Evolutionary conservation across 164 flowering plant genomes (phyloP).

Genomic region (Umbilicus rupestris): DNA sequence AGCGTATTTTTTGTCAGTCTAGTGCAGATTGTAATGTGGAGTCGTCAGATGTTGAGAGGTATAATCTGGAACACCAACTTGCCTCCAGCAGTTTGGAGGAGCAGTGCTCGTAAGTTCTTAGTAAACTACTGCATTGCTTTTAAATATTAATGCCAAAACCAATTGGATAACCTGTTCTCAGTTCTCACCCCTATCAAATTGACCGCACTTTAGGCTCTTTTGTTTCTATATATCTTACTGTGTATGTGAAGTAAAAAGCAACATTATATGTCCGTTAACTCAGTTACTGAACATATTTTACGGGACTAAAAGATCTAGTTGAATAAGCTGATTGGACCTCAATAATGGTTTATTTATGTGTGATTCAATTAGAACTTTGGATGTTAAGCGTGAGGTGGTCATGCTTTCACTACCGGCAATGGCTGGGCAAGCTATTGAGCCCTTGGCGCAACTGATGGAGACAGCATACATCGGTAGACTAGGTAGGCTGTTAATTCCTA

Average conservation of each 20-base stretch:
- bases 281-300: too few relatives aligned
- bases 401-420: slow-evolving; percentile 80
- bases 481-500: slow-evolving; percentile 27
- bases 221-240: neutral
- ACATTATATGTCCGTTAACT: too few relatives aligned
- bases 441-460: slow-evolving; percentile 81
- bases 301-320: too few relatives aligned
- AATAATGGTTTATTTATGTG: neutral
- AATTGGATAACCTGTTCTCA: neutral
- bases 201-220: too few relatives aligned
- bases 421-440: slow-evolving; percentile 87
- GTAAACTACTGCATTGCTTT: neutral
- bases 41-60: neutral
- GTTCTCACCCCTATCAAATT: too few relatives aligned
- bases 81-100: slow-evolving; percentile 1
- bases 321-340: neutral
- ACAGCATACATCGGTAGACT: slow-evolving; percentile 92
- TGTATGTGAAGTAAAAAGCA: neutral
- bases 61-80: neutral
- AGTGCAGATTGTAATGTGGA: slow-evolving; percentile 5
- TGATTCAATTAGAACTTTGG: slow-evolving; percentile 5
- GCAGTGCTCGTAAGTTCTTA: neutral
- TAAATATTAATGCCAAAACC: neutral
- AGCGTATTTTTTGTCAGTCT: neutral
- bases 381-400: slow-evolving; percentile 52